A percentile compares a stretch with the other conserved stretches of the same genome.
Evolutionary conservation across 2,329 filamentous ascomycete genomes (phyloP).

Genomic region (Plenodomus biglobosus): DNA sequence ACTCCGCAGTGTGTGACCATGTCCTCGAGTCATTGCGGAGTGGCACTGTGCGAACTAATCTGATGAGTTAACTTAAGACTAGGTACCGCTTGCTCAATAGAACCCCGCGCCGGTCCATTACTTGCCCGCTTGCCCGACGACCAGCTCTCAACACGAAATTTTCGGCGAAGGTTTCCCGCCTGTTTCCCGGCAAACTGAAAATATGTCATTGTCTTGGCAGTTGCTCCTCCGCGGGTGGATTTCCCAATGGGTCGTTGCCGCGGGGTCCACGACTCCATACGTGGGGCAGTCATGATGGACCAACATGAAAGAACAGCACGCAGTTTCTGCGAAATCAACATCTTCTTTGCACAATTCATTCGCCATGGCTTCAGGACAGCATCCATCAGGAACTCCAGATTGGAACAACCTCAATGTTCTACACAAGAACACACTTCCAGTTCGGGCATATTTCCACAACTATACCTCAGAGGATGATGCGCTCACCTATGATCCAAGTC

Average conservation of each 20-base stretch:
- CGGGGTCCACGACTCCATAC: background rate
- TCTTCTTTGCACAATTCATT: conserved; percentile 3
- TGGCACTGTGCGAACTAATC: background rate
- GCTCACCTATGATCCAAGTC: conserved; percentile 44
- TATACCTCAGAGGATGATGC: conserved; percentile 56
- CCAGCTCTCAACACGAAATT: conserved; percentile 3
- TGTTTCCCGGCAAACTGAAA: conserved; percentile 8
- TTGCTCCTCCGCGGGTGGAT: conserved; percentile 20
- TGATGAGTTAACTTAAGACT: too few species aligned
- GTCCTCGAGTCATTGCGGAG: too few species aligned
- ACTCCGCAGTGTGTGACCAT: too few species aligned
- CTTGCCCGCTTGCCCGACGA: background rate
- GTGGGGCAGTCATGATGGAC: conserved; percentile 7
- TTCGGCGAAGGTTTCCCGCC: conserved; percentile 7
- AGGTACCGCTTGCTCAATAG: background rate
- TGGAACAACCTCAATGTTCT: conserved; percentile 64
- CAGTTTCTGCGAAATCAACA: background rate
- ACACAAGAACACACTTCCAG: conserved; percentile 61
- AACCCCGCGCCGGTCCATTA: background rate
- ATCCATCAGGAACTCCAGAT: conserved; percentile 50
- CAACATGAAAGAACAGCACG: conserved; percentile 1
- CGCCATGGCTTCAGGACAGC: conserved; percentile 25
- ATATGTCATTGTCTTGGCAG: conserved; percentile 13
- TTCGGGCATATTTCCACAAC: conserved; percentile 59
- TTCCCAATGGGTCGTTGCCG: conserved; percentile 20